Conservation (phyloP, 2,329 filamentous ascomycete genomes). For the Xylariaceae sp. region DNA sequence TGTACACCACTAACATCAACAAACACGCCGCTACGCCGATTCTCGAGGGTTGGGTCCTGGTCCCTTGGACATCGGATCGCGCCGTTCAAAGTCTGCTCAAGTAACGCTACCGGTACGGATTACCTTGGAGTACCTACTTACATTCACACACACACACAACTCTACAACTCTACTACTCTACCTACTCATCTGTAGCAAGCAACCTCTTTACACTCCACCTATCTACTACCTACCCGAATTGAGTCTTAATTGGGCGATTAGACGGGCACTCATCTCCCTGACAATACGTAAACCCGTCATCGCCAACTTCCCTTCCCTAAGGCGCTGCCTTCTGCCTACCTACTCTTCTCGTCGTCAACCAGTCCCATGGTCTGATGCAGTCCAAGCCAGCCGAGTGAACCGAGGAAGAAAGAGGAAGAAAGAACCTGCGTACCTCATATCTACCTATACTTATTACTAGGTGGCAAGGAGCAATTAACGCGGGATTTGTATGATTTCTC, state of each 20-base stretch:
- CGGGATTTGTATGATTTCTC: neutral
- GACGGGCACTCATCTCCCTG: neutral
- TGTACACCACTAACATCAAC: slow-evolving; percentile 12
- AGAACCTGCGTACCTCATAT: neutral
- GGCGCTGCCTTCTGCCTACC: neutral
- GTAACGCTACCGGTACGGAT: too few relatives aligned
- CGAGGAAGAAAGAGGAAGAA: neutral
- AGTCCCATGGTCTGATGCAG: neutral
- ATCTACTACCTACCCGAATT: neutral
- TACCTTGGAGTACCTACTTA: too few relatives aligned
- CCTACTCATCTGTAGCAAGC: too few relatives aligned
- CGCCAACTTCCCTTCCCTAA: neutral
- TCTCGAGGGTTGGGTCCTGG: neutral
- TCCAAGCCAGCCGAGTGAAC: neutral
- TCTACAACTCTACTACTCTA: too few relatives aligned
- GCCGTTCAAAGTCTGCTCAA: too few relatives aligned
- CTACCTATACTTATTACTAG: neutral
- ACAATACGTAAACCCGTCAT: neutral
- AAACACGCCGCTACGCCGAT: slow-evolving; percentile 2
- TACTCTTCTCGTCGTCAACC: neutral
- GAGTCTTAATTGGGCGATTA: neutral
- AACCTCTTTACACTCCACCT: too few relatives aligned
- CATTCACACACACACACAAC: too few relatives aligned
- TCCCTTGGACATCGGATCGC: too few relatives aligned
- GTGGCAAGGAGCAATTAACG: neutral